A percentile compares a stretch with the other conserved stretches of the same genome.
Evolutionary conservation across 2,329 filamentous ascomycete genomes (phyloP).

Genomic region (Endocalyx cinctus): DNA sequence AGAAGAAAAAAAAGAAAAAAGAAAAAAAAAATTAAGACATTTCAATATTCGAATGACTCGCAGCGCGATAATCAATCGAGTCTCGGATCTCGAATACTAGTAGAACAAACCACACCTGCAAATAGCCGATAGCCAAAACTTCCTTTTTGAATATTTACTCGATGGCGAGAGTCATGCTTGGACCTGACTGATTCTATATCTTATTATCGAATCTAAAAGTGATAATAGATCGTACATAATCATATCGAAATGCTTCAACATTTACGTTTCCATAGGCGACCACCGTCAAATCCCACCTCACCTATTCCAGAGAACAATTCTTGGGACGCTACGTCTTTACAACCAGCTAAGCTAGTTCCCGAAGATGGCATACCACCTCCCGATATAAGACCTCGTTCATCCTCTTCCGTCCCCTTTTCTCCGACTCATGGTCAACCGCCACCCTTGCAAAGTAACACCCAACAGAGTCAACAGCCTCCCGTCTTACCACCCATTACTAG

Average conservation of each 20-base stretch:
- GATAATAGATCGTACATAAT: too few relatives aligned
- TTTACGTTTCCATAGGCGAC: conserved; percentile 55
- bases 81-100: too few relatives aligned
- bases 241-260: conserved; percentile 45
- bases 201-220: too few relatives aligned
- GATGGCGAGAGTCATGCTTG: too few relatives aligned
- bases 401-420: conserved; percentile 23
- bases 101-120: too few relatives aligned
- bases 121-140: too few relatives aligned
- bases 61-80: too few relatives aligned
- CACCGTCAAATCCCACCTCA: conserved; percentile 51
- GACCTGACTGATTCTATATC: too few relatives aligned
- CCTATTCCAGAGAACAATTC: conserved; percentile 43
- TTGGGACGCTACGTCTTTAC: conserved; percentile 35
- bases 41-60: too few relatives aligned
- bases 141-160: too few relatives aligned
- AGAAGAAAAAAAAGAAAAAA: too few relatives aligned
- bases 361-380: conserved; percentile 42
- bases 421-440: conserved; percentile 34
- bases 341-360: conserved; percentile 36
- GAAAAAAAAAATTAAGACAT: too few relatives aligned
- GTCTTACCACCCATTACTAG: conserved; percentile 43
- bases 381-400: conserved; percentile 35
- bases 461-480: conserved; percentile 24
- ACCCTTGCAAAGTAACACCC: conserved; percentile 11